These are phyloP conservation scores for Thamnidium elegans DNA, from an alignment of 192 early-diverging fungal genomes.

Conservation along the genomic window DNA sequence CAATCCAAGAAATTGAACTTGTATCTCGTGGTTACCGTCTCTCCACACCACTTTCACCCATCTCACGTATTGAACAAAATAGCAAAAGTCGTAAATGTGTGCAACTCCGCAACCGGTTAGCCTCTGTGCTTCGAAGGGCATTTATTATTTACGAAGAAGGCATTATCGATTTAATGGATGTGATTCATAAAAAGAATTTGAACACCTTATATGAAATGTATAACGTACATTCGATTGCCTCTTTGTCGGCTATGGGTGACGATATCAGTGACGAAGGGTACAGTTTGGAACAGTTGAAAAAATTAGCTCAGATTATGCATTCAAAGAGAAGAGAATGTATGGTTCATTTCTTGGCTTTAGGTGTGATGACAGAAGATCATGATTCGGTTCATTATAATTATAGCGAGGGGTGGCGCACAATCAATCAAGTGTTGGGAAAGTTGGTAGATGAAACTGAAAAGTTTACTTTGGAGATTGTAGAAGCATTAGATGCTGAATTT, in stretches of 20 bases:
- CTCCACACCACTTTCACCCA: conserved; percentile 56
- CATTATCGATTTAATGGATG: conserved; percentile 44
- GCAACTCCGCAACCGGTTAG: conserved; percentile 44
- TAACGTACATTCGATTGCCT: conserved; percentile 34
- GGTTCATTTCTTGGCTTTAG: conserved; percentile 44
- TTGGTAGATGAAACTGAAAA: conserved; percentile 18
- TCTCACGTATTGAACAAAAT: conserved; percentile 60
- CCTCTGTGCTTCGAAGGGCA: conserved; percentile 39
- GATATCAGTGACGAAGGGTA: conserved; percentile 19
- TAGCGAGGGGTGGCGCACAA: conserved; percentile 17
- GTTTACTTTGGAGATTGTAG: conserved; percentile 40
- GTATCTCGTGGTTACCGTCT: conserved; percentile 61
- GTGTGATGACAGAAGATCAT: conserved; percentile 30
- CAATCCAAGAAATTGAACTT: conserved; percentile 63
- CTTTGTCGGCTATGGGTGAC: conserved; percentile 6
- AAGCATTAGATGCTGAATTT: conserved; percentile 42
- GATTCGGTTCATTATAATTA: conserved; percentile 22
- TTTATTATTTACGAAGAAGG: conserved; percentile 45
- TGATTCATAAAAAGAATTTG: conserved; percentile 39
- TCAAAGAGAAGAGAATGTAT: conserved; percentile 54
- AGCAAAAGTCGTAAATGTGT: conserved; percentile 50
- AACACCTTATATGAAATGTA: conserved; percentile 52
- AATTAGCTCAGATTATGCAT: conserved; percentile 39
- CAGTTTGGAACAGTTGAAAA: conserved; percentile 46
- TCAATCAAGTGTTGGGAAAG: conserved; percentile 13